These are phyloP conservation scores for Leccinum incarnatum DNA, from an alignment of 768 basidiomycete species.

Conservation along the genomic window DNA sequence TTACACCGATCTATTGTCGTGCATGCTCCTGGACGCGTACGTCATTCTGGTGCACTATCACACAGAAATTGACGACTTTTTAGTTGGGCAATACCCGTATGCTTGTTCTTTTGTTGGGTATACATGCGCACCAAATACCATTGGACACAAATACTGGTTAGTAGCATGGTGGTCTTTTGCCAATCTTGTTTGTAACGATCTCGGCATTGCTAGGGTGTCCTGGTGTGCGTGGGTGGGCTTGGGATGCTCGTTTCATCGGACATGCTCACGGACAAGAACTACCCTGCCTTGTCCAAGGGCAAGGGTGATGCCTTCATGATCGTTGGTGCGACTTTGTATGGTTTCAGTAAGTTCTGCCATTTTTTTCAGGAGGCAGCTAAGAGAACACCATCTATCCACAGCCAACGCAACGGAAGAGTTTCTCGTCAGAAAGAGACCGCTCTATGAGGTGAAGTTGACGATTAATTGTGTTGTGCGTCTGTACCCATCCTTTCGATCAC, in stretches of 20 bases:
- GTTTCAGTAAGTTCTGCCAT: slow-evolving; percentile 60
- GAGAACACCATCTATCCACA: slow-evolving; percentile 27
- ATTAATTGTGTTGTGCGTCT: neutral
- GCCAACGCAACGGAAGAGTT: slow-evolving; percentile 90
- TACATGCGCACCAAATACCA: slow-evolving; percentile 80
- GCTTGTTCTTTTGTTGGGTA: slow-evolving; percentile 78
- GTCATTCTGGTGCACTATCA: slow-evolving; percentile 18
- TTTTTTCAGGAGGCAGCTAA: neutral
- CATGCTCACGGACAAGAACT: slow-evolving; percentile 74
- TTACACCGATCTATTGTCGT: slow-evolving; percentile 84
- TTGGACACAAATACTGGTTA: slow-evolving; percentile 77
- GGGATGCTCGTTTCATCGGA: slow-evolving; percentile 81
- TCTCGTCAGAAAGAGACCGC: slow-evolving; percentile 72
- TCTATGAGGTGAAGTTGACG: slow-evolving; percentile 60
- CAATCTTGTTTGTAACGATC: neutral
- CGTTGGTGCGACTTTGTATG: slow-evolving; percentile 80
- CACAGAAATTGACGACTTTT: neutral
- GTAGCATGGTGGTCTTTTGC: slow-evolving; percentile 17
- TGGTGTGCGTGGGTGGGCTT: slow-evolving; percentile 72
- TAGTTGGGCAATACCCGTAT: slow-evolving; percentile 88
- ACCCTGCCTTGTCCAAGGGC: slow-evolving; percentile 57
- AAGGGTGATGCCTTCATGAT: slow-evolving; percentile 89
- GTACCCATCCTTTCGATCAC: neutral
- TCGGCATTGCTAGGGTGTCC: slow-evolving; percentile 50
- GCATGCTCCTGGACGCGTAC: slow-evolving; percentile 89